These are phyloP conservation scores for Elsinoe ampelina DNA, from an alignment of 2,329 filamentous ascomycete species.

Conservation along the genomic window DNA sequence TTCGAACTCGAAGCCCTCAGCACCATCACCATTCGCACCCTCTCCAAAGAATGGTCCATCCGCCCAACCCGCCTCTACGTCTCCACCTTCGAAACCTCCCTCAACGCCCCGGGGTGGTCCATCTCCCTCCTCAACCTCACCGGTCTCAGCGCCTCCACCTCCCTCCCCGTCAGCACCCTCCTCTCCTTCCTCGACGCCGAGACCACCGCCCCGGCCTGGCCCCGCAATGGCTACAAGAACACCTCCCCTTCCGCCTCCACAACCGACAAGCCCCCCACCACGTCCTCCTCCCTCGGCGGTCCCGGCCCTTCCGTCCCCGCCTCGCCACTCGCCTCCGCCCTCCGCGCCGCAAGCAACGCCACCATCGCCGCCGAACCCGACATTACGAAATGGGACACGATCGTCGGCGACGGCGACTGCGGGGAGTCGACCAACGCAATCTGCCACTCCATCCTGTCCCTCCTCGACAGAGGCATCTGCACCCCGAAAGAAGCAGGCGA, in stretches of 20 bases:
- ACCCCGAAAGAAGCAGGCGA: conserved; percentile 13
- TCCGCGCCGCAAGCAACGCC: conserved; percentile 35
- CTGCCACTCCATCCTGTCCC: conserved; percentile 27
- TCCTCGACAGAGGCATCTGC: conserved; percentile 24
- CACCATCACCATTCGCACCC: conserved; percentile 30
- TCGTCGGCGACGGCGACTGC: conserved; percentile 59
- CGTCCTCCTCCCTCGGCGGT: conserved; percentile 15
- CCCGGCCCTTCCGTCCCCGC: conserved; percentile 22
- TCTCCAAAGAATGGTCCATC: conserved; percentile 42
- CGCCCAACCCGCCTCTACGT: conserved; percentile 39
- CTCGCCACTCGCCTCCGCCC: conserved; percentile 28
- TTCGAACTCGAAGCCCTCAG: conserved; percentile 42
- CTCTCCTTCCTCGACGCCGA: conserved; percentile 41
- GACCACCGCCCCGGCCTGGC: conserved; percentile 45
- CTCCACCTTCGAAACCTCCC: conserved; percentile 43
- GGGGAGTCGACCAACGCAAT: conserved; percentile 44
- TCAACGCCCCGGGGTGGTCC: conserved; percentile 49
- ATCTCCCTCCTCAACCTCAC: conserved; percentile 47
- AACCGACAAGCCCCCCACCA: conserved; percentile 12
- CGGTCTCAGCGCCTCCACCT: conserved; percentile 34
- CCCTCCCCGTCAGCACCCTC: conserved; percentile 32
- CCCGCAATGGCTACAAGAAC: conserved; percentile 36
- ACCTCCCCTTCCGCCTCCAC: not conserved
- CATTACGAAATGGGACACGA: conserved; percentile 53
- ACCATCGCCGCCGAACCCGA: conserved; percentile 52